Conservation (phyloP, 2,329 filamentous ascomycete genomes). For the Sordariomycetes sp. region DNA sequence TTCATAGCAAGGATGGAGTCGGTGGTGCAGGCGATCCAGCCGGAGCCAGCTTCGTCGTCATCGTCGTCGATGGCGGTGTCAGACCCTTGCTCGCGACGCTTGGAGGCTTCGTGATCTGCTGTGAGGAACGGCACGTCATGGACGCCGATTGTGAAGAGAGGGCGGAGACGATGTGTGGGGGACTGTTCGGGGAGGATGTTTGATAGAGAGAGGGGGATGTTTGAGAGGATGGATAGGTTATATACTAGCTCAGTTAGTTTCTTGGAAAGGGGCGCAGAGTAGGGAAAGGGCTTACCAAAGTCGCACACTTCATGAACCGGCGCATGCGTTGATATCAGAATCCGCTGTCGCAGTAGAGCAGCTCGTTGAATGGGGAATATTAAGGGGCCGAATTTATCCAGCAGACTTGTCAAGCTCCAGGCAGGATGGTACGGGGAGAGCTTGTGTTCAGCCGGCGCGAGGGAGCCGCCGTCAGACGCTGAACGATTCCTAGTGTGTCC, state of each 20-base stretch:
- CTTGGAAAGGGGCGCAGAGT: slow-evolving; percentile 11
- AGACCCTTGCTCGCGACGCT: slow-evolving; percentile 23
- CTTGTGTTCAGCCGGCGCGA: slow-evolving; percentile 52
- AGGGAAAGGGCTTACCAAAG: slow-evolving; percentile 56
- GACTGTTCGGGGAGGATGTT: slow-evolving; percentile 58
- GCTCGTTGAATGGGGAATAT: slow-evolving; percentile 88
- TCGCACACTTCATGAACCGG: slow-evolving; percentile 82
- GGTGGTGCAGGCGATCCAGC: slow-evolving; percentile 93
- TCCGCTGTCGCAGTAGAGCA: slow-evolving; percentile 76
- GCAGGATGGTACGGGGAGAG: slow-evolving; percentile 78
- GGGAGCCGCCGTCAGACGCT: slow-evolving; percentile 50
- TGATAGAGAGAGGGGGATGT: slow-evolving; percentile 66
- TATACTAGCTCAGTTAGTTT: slow-evolving; percentile 57
- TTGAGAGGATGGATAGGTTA: slow-evolving; percentile 84
- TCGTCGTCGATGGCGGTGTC: slow-evolving; percentile 17
- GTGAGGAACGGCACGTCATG: slow-evolving; percentile 80
- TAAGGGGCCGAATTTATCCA: slow-evolving; percentile 81
- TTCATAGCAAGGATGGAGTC: slow-evolving; percentile 89
- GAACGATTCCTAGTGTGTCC: slow-evolving; percentile 48
- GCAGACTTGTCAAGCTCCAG: slow-evolving; percentile 65
- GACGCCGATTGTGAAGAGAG: slow-evolving; percentile 88
- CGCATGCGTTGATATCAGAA: slow-evolving; percentile 76
- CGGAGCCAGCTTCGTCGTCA: slow-evolving; percentile 42
- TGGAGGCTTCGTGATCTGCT: slow-evolving; percentile 43
- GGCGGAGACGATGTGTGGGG: slow-evolving; percentile 57